Evolutionary conservation across 2,329 filamentous ascomycete species (phyloP).

Genomic region (Acrocalymma vagum): DNA sequence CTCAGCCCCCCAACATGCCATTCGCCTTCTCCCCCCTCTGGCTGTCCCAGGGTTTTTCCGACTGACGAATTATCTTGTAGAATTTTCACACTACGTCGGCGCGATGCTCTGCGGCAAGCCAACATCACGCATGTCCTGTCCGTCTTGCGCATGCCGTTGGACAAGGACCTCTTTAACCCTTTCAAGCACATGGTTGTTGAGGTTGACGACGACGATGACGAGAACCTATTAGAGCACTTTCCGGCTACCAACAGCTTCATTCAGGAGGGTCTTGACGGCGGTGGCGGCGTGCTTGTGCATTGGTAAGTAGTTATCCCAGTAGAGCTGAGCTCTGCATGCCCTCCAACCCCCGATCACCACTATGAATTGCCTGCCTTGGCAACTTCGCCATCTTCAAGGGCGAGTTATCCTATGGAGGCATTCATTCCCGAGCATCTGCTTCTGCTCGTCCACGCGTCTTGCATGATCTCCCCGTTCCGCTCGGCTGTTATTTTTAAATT

Average conservation of each 20-base stretch:
- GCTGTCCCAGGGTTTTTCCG: background rate
- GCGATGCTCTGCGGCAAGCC: constrained; percentile 72
- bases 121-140: constrained; percentile 93
- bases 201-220: constrained; percentile 89
- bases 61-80: constrained; percentile 58
- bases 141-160: constrained; percentile 71
- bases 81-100: constrained; percentile 79
- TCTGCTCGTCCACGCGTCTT: constrained; percentile 31
- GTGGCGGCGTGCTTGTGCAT: constrained; percentile 72
- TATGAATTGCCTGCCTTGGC: constrained; percentile 37
- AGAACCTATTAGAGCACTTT: constrained; percentile 84
- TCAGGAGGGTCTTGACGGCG: constrained; percentile 72
- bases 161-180: constrained; percentile 64
- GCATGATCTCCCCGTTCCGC: too few relatives aligned
- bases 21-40: too few relatives aligned
- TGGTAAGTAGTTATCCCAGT: constrained; percentile 64
- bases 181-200: constrained; percentile 81
- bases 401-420: constrained; percentile 10
- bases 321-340: constrained; percentile 44
- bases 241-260: constrained; percentile 84
- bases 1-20: constrained; percentile 4
- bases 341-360: constrained; percentile 39
- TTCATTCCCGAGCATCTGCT: constrained; percentile 7
- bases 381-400: constrained; percentile 43
- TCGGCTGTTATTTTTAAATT: constrained; percentile 13